Conservation (phyloP, 306 rosid genomes). For the Casuarina glauca region DNA sequence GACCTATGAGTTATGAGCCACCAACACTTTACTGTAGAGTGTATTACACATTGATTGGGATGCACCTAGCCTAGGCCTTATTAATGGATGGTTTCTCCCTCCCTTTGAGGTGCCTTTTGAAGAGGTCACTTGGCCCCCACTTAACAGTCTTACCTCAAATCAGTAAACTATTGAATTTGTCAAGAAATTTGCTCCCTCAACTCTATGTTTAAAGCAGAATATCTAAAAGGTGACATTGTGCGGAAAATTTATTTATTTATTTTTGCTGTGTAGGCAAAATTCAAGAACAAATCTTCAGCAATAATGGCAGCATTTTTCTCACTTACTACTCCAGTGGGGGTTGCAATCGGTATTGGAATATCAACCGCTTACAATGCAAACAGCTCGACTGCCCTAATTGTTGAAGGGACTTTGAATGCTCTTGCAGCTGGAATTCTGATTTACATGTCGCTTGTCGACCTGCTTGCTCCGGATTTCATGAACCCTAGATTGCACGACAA, state of each 20-base stretch:
- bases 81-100: too few species aligned
- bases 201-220: not conserved
- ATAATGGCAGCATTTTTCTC: constrained; percentile 66
- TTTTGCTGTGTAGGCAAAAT: constrained; percentile 48
- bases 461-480: constrained; percentile 78
- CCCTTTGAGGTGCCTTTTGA: too few species aligned
- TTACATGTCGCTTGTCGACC: constrained; percentile 75
- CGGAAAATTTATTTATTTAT: not conserved
- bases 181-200: too few species aligned
- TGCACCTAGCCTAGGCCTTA: too few species aligned
- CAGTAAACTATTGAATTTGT: too few species aligned
- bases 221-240: not conserved
- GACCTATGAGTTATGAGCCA: too few species aligned
- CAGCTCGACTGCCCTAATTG: constrained; percentile 50
- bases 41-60: too few species aligned
- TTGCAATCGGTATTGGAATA: constrained; percentile 59
- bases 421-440: constrained; percentile 74
- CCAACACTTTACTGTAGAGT: too few species aligned
- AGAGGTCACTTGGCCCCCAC: too few species aligned
- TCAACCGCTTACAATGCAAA: constrained; percentile 48
- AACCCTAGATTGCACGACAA: constrained; percentile 51
- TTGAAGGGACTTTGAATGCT: constrained; percentile 59
- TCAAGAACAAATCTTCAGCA: constrained; percentile 44
- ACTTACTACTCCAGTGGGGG: constrained; percentile 68
- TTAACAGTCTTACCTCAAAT: too few species aligned